A percentile compares a stretch with the other conserved stretches of the same genome.
These are phyloP conservation scores for Collybia sp. DNA, from an alignment of 768 basidiomycete species.

Conservation along the genomic window DNA sequence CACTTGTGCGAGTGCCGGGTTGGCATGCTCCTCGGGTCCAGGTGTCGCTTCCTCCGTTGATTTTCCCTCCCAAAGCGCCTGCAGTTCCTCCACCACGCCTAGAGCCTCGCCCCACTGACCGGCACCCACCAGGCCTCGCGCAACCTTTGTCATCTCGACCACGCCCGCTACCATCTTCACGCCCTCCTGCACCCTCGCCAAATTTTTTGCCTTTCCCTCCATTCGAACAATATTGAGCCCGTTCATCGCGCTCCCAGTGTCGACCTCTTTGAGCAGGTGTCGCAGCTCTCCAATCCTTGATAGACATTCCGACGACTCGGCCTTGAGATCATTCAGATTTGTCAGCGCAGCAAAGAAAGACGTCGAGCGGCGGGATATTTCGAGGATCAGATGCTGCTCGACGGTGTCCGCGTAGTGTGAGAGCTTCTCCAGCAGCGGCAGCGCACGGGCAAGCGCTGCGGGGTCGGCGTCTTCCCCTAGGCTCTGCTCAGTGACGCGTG, in stretches of 20 bases:
- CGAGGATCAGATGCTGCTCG: constrained; percentile 90
- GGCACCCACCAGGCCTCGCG: constrained; percentile 67
- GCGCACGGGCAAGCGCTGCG: constrained; percentile 56
- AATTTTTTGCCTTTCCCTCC: constrained; percentile 55
- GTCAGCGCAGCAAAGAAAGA: constrained; percentile 96
- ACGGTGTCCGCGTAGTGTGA: constrained; percentile 91
- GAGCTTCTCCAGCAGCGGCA: constrained; percentile 82
- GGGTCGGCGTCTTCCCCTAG: constrained; percentile 43
- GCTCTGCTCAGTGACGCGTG: constrained; percentile 65
- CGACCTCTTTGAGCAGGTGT: constrained; percentile 66
- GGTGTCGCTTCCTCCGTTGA: neutral
- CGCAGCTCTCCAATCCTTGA: constrained; percentile 72
- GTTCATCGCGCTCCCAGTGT: constrained; percentile 69
- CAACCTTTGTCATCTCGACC: constrained; percentile 72
- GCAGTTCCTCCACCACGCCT: constrained; percentile 64
- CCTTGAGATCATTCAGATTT: constrained; percentile 89
- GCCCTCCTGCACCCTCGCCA: constrained; percentile 57
- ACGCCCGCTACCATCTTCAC: constrained; percentile 64
- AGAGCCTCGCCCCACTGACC: constrained; percentile 90
- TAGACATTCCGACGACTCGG: constrained; percentile 83
- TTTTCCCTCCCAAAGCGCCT: constrained; percentile 46
- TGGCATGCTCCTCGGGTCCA: constrained; percentile 14
- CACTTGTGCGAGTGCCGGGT: constrained; percentile 29
- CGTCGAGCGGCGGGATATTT: constrained; percentile 85
- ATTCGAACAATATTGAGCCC: constrained; percentile 72